Conservation (phyloP, 441 rosid genomes). For the Croton laevigatus region DNA sequence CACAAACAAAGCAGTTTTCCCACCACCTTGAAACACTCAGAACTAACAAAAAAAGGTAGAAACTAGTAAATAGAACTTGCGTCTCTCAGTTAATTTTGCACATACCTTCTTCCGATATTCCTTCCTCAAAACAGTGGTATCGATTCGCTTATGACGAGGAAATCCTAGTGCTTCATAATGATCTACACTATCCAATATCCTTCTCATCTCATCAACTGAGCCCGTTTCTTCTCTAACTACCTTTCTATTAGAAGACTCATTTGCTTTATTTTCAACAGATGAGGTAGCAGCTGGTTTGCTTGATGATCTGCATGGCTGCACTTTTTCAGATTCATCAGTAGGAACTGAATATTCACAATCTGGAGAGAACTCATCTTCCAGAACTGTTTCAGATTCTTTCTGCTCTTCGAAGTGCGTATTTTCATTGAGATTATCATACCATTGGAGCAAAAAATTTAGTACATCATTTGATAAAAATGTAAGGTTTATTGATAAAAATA, state of each 20-base stretch:
- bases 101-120: constrained; percentile 89
- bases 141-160: constrained; percentile 68
- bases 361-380: constrained; percentile 63
- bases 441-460: constrained; percentile 65
- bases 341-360: constrained; percentile 59
- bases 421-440: constrained; percentile 78
- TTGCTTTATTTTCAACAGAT: constrained; percentile 43
- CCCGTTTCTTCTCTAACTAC: constrained; percentile 50
- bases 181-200: constrained; percentile 68
- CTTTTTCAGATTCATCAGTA: constrained; percentile 56
- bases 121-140: constrained; percentile 59
- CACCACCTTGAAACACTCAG: not conserved
- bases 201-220: constrained; percentile 84
- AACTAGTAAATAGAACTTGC: not conserved
- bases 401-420: constrained; percentile 56
- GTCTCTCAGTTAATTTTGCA: constrained; percentile 2
- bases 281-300: constrained; percentile 51
- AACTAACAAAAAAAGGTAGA: not conserved
- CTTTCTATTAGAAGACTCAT: constrained; percentile 45
- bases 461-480: constrained; percentile 90
- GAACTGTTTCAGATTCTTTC: constrained; percentile 54
- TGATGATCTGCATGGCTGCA: constrained; percentile 65
- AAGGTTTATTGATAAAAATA: constrained; percentile 78
- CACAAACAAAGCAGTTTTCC: not conserved
- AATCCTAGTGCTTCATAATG: constrained; percentile 89